These are phyloP conservation scores for Ceratocystis destructans DNA, from an alignment of 2,329 filamentous ascomycete genomes.

Conservation along the genomic window DNA sequence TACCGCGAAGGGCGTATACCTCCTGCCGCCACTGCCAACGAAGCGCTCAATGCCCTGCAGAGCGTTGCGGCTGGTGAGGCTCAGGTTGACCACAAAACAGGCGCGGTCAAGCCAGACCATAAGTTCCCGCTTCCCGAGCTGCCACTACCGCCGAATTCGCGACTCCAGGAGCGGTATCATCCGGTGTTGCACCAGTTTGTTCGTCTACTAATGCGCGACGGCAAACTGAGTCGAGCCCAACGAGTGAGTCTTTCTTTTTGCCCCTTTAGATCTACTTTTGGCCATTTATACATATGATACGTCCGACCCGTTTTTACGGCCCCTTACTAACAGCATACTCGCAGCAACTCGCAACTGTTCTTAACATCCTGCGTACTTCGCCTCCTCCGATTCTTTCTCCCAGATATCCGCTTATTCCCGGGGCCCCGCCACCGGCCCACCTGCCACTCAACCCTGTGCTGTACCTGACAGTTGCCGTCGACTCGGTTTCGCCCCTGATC, in stretches of 20 bases:
- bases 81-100: constrained; percentile 17
- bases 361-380: constrained; percentile 72
- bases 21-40: constrained; percentile 21
- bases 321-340: constrained; percentile 11
- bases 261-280: constrained; percentile 12
- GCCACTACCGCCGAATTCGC: constrained; percentile 45
- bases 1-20: constrained; percentile 32
- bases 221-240: constrained; percentile 82
- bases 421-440: constrained; percentile 59
- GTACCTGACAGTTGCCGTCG: constrained; percentile 81
- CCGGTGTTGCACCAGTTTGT: constrained; percentile 75
- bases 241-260: constrained; percentile 43
- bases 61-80: constrained; percentile 19
- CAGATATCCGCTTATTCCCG: constrained; percentile 56
- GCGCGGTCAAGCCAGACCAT: constrained; percentile 39
- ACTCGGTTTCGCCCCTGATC: constrained; percentile 82
- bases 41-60: constrained; percentile 17
- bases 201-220: constrained; percentile 79
- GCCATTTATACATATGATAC: not conserved
- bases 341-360: constrained; percentile 71
- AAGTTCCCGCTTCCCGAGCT: constrained; percentile 63
- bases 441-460: constrained; percentile 79
- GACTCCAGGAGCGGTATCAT: constrained; percentile 74
- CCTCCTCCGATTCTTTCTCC: constrained; percentile 65
- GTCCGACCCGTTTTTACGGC: not conserved